Base-by-base conservation (phyloP, 208 protist species). In the Trypanosoma platydactyli region DNA sequence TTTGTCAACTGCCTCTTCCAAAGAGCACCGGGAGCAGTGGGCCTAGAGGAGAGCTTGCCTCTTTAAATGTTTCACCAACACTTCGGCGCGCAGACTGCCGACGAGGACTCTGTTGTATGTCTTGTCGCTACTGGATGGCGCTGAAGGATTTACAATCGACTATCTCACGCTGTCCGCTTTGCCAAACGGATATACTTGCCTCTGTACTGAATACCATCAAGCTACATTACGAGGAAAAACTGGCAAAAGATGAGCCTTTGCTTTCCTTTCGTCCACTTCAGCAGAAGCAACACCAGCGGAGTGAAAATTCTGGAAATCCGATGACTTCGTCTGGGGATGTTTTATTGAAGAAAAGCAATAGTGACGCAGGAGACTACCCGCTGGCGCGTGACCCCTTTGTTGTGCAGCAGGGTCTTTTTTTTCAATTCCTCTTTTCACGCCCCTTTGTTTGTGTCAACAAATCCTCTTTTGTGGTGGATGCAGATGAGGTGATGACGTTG, bases 401-500 rank as follows among this genome's bases (percentile, higher is more conserved):
- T 12, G 85, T 94, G 13, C 90, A 95, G 69, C 90, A 95, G 67
- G 90, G 81, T 7, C 67, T 91, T 13, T 83, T 79, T 40, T 95
- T 95, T 71, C 59, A 85, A 16, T 82, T 77, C 58, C 70, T 94
- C 11, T 93, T 80, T 64, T 64, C 64, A 24, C 63, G 66, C 18
- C 81, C 71, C 27, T 89, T 95, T 62, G 90, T 88, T 22, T 89
- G 79, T 38, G 74, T 92, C 24, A 85, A 73, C 46, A 85, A 91
- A 59, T 77, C 67, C 15, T 41, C 60, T 5, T 82, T 59, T 61
- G 80, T 92, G 11, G 75, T 89, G 30, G 81, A 91, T 63, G 59
- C 64, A 40, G 81, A 89, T 42, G 87, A 94, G 25, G 85, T 95
- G 25, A 77, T 95, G 64, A 93, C 90, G 1, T 79, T 84, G 56